Evolutionary conservation across 352 stramenopile genomes (phyloP).

Genomic region (Thalassiosira livingstoniorum): DNA sequence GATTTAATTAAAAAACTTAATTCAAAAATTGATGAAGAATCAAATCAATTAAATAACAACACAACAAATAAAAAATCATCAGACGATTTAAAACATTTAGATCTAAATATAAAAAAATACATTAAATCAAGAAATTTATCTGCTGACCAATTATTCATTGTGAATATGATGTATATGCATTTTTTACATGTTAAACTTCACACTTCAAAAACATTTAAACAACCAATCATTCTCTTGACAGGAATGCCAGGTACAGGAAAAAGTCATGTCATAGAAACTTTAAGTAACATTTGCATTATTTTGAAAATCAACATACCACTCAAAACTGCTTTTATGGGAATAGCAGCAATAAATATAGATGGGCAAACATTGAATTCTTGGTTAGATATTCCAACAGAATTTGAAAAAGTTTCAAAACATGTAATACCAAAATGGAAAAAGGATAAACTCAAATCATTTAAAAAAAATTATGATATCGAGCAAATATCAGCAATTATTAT

Average conservation of each 20-base stretch:
- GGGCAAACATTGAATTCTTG: conserved; percentile 14
- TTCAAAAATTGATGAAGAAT: neutral
- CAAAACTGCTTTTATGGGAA: conserved; percentile 21
- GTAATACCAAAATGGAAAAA: conserved; percentile 11
- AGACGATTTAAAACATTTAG: neutral
- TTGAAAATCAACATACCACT: conserved; percentile 18
- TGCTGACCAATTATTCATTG: conserved; percentile 12
- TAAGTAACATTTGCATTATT: conserved; percentile 16
- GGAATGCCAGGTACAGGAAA: conserved; percentile 33
- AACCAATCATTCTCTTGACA: conserved; percentile 35
- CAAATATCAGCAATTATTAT: conserved; percentile 32
- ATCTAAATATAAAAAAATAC: conserved; percentile 1
- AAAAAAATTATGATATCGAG: conserved; percentile 26
- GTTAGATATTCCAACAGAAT: conserved; percentile 35
- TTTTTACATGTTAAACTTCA: conserved; percentile 12
- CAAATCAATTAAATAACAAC: neutral
- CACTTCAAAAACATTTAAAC: conserved; percentile 8
- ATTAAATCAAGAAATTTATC: conserved; percentile 18
- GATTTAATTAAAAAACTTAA: neutral
- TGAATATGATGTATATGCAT: conserved; percentile 11
- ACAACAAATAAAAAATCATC: neutral
- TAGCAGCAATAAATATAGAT: conserved; percentile 37
- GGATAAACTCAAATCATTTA: conserved; percentile 24
- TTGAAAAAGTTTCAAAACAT: conserved; percentile 5
- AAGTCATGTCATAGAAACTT: conserved; percentile 23